phyloP scores from a whole-genome alignment of 2,329 filamentous ascomycete species.

The Fusarium longipes region DNA sequence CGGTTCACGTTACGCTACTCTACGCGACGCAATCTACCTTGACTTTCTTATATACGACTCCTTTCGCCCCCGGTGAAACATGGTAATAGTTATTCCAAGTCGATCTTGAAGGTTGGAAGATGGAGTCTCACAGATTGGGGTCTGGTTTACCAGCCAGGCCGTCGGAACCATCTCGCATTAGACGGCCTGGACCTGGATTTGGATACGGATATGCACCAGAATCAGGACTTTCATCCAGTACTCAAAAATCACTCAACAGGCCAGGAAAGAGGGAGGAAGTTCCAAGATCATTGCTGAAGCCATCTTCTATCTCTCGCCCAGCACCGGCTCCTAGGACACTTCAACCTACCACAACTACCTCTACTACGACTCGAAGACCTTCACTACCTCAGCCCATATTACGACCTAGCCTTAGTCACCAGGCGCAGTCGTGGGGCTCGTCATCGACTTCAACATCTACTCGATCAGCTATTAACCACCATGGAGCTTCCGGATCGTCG shows the following conservation, averaged over 20 bases:
- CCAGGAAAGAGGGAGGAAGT: slow-evolving; percentile 39
- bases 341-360: slow-evolving; percentile 30
- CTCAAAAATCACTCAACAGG: slow-evolving; percentile 43
- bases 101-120: slow-evolving; percentile 50
- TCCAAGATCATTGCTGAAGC: slow-evolving; percentile 33
- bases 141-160: slow-evolving; percentile 56
- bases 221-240: slow-evolving; percentile 25
- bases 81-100: slow-evolving; percentile 33
- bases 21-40: background rate
- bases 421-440: slow-evolving; percentile 58
- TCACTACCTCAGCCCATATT: slow-evolving; percentile 41
- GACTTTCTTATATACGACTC: slow-evolving; percentile 32
- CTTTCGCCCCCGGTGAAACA: slow-evolving; percentile 28
- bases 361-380: slow-evolving; percentile 38
- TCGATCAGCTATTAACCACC: slow-evolving; percentile 48
- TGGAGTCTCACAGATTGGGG: slow-evolving; percentile 57
- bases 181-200: slow-evolving; percentile 39
- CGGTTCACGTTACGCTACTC: slow-evolving; percentile 15
- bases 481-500: slow-evolving; percentile 50
- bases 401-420: slow-evolving; percentile 51
- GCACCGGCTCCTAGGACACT: slow-evolving; percentile 37
- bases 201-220: slow-evolving; percentile 33
- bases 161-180: slow-evolving; percentile 51
- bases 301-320: slow-evolving; percentile 31
- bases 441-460: slow-evolving; percentile 50